Percentiles rank a stretch among this genome's conserved stretches.
phyloP scores from a whole-genome alignment of 257 asterid genomes.

The Przewalskia tangutica region DNA sequence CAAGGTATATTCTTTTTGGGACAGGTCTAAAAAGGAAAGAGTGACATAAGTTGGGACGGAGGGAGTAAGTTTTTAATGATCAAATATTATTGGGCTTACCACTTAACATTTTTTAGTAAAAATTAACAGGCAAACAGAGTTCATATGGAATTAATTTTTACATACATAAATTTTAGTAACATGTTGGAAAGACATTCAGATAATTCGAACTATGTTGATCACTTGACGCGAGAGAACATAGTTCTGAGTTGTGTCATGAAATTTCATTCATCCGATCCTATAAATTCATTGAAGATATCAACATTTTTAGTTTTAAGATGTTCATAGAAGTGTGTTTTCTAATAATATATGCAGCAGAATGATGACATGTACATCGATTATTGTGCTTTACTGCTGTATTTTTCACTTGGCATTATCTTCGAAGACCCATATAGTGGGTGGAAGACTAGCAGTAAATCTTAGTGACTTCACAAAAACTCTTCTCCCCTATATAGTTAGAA shows the following conservation, averaged over 20 bases:
- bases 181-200: neutral
- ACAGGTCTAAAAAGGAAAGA: too few relatives aligned
- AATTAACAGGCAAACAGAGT: neutral
- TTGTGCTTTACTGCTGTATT: neutral
- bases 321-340: neutral
- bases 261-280: neutral
- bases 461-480: neutral
- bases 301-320: neutral
- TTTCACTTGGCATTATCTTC: neutral
- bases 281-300: neutral
- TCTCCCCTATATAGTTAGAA: neutral
- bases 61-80: neutral
- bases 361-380: neutral
- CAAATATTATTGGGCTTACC: neutral
- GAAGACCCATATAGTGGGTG: neutral
- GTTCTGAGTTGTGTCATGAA: neutral
- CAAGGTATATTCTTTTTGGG: too few relatives aligned
- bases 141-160: neutral
- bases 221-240: neutral
- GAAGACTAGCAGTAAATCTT: neutral
- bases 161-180: neutral
- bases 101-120: neutral
- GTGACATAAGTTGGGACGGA: too few relatives aligned
- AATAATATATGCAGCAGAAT: neutral
- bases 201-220: neutral